These are phyloP conservation scores for Coemansia sp. DNA, from an alignment of 192 early-diverging fungal species.

Conservation along the genomic window DNA sequence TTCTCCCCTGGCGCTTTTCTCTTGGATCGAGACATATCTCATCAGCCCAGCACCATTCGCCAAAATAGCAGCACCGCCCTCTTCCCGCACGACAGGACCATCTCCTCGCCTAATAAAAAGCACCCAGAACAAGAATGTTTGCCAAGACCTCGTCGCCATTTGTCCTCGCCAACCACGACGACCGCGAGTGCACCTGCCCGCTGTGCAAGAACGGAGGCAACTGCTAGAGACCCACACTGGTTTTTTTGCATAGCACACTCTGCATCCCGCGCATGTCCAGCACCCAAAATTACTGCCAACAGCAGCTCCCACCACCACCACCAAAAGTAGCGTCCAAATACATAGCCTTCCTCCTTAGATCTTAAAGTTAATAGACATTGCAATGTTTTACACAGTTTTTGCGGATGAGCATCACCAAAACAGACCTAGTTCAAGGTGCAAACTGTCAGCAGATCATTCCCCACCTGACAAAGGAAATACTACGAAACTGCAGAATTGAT, in stretches of 20 bases:
- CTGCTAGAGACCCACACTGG: not conserved
- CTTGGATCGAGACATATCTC: not conserved
- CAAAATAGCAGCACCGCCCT: not conserved
- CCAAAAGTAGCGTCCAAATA: not conserved
- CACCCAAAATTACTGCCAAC: not conserved
- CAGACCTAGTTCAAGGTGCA: not conserved
- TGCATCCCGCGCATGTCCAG: too few relatives aligned
- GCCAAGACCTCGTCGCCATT: not conserved
- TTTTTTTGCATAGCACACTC: not conserved
- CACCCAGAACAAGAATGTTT: constrained; percentile 3
- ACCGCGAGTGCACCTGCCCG: constrained; percentile 19
- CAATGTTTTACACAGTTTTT: not conserved
- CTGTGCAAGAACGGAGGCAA: constrained; percentile 15
- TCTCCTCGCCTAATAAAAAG: not conserved
- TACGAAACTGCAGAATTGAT: too few relatives aligned
- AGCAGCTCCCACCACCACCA: not conserved
- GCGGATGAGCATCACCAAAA: too few relatives aligned
- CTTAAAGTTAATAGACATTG: not conserved
- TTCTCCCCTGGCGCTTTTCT: not conserved
- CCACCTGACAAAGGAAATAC: not conserved
- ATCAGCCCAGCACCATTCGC: not conserved
- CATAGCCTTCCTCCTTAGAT: not conserved
- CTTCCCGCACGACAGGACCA: too few relatives aligned
- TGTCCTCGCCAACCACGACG: not conserved
- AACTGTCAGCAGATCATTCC: not conserved